phyloP scores from a whole-genome alignment of 225 moss, liverwort and hornwort species.

The Pseudoscleropodium purum region DNA sequence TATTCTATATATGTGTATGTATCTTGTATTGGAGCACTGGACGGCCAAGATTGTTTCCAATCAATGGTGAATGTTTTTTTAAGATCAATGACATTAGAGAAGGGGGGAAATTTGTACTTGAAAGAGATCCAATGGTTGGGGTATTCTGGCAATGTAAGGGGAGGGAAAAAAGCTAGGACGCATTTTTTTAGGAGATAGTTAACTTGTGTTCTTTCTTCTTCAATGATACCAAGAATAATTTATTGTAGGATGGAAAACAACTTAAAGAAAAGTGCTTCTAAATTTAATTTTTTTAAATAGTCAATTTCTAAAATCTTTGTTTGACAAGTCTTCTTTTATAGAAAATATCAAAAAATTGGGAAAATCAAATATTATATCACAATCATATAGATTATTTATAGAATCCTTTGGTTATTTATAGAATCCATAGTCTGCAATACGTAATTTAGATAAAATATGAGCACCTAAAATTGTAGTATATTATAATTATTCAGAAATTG shows the following conservation, averaged over 20 bases:
- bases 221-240: not conserved
- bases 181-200: no score
- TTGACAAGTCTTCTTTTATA: not conserved
- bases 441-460: no score
- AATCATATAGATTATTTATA: not conserved
- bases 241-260: not conserved
- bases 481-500: not conserved
- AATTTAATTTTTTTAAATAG: not conserved
- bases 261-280: not conserved
- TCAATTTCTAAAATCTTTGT: not conserved
- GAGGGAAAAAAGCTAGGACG: no score
- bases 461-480: not conserved
- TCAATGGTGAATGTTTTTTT: no score
- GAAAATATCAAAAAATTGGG: rapidly evolving
- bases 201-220: not conserved
- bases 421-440: rapidly evolving
- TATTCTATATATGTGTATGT: no score
- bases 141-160: no score
- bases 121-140: no score
- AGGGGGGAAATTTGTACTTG: no score
- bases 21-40: no score
- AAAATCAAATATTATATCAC: not conserved
- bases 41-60: no score
- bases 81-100: no score
- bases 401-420: not conserved